Evolutionary conservation across 441 rosid species (phyloP), one percentile per base, ranked within the genome.

Genomic region (Eutrema salsugineum): DNA sequence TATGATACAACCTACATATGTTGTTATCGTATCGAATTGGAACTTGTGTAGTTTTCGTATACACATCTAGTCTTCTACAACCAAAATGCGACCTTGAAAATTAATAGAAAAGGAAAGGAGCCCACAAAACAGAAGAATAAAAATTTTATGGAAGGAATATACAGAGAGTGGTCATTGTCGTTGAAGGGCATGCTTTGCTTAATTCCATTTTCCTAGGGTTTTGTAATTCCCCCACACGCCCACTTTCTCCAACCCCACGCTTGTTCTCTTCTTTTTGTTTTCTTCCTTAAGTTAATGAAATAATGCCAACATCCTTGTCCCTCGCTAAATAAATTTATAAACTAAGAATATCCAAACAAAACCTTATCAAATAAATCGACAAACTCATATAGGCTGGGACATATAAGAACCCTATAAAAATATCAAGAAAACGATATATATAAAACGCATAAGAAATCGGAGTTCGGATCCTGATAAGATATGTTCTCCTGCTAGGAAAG

Each of bases 171-270:
- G 77, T 73, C 77, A 48, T 57, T 66, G 77, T 73, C 77, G 11
- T 1, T 20, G 51, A 66, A 48, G 46, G 66, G 77, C 77, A 73
- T 73, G 77, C 77, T 65, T 65, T 32, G 66, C 61, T 39, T 28
- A 66, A 40, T 57, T 73, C 72, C 77, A 73, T 73, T 66, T 73
- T 73, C 77, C 77, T 65, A 73, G 77, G 77, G 71, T 66, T 66
- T 65, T 36, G 71, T 36, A 65, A 28, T 73, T 56, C 1, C 59
- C 71, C 43, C 71, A 55, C 65, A 53, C 17, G 11, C 44, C 61
- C 53, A 56, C 71, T 73, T 65, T 64, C 33, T 48, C 54, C 30
- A 33, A 17, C n/a, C 51, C 66, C 71, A 57, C 57, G 51, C 65
- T 64, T 72, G 57, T 46, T 72, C 8, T 55, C 47, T 24, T 56